Evolutionary conservation across 257 asterid genomes (phyloP), one percentile per base, ranked within the genome.

Genomic region (Knoxia roxburghii): DNA sequence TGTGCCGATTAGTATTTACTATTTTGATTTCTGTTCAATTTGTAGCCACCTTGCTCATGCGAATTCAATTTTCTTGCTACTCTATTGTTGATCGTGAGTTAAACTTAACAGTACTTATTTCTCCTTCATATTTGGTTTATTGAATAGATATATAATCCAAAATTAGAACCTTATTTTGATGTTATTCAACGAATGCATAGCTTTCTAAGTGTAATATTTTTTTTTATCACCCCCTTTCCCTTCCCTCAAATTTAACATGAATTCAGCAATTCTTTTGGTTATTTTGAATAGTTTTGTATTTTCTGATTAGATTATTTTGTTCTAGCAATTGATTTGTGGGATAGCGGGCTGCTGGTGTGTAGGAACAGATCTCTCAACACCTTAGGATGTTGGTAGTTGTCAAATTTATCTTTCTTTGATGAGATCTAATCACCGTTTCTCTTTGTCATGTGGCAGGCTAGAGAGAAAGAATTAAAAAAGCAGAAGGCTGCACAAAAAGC

Each of bases 401-500:
- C 29, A 18, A 40, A 18, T 59, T 33, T 20, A 7, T 61, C 61
- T 68, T 37, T 23, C 4, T 50, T 45, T 48, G 13, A 60, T 64
- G 24, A 52, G 48, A n/a, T n/a, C 27, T 40, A 21, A 13, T 39
- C 20, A 21, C 30, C 33, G 46, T 72, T 35, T 57, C 24, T 29
- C 45, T 72, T 37, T 65, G 66, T 62, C 68, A 52, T 63, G 18
- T 54, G 76, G 40, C 75, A 93, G 99, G 97, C 96, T 51, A 84
- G 74, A 72, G 99, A 90, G 83, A 93, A 93, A 75, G 97, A 90
- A 74, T 58, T 85, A 79, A 93, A 93, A 79, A 93, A 85, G 73
- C 83, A 65, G 20, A 93, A 93, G 83, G 97, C 95, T 40, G 95
- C 91, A 6, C 94, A 88, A 71, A 93, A 93, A 68, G 92, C 97